These are phyloP conservation scores for Alternaria ventricosa DNA, from an alignment of 2,329 filamentous ascomycete species.

Conservation along the genomic window DNA sequence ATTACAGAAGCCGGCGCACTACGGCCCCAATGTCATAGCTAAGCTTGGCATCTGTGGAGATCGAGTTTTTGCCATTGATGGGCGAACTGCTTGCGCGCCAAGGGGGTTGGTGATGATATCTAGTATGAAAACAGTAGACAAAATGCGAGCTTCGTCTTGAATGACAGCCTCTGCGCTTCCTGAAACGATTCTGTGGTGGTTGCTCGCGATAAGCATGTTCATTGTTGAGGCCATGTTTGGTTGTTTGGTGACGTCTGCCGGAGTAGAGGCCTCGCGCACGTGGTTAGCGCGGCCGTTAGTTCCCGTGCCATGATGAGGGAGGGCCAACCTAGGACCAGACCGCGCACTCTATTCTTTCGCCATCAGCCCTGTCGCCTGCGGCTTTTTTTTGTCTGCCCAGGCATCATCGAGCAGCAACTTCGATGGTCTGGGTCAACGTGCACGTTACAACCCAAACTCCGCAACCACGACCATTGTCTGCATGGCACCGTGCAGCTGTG, in stretches of 20 bases:
- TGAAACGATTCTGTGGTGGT: background rate
- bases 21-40: background rate
- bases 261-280: background rate
- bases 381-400: slow-evolving; percentile 4
- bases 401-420: slow-evolving; percentile 3
- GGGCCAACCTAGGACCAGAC: too few relatives aligned
- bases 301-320: background rate
- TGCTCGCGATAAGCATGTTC: background rate
- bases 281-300: slow-evolving; percentile 5
- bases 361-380: background rate
- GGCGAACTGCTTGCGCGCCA: background rate
- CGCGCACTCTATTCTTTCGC: too few relatives aligned
- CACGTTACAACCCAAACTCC: background rate
- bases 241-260: slow-evolving; percentile 5
- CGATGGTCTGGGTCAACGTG: background rate
- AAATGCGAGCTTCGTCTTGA: too few relatives aligned
- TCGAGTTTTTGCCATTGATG: background rate
- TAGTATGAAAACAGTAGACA: background rate
- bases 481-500: background rate
- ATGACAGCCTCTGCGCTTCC: background rate
- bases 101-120: background rate
- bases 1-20: background rate
- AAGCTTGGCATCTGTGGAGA: slow-evolving; percentile 10
- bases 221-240: background rate
- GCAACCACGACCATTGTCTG: background rate